Evolutionary conservation across 1,284 basidiomycete species (phyloP), one percentile per base, ranked within the genome.

Genomic region (Apiotrichum domesticum): DNA sequence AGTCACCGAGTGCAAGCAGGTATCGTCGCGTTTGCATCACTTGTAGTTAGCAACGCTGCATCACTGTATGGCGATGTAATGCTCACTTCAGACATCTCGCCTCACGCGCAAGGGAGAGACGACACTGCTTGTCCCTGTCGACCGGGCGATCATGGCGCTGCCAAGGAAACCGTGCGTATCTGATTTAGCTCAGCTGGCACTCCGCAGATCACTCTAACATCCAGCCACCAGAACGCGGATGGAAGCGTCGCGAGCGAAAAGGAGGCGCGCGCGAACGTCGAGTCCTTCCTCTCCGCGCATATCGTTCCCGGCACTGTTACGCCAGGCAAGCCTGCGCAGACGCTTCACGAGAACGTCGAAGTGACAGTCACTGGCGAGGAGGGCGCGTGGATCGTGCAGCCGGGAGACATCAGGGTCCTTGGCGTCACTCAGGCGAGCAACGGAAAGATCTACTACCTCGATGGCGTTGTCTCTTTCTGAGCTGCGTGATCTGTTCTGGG

Each of bases 91-190:
- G 63, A 68, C 61, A 4, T 47, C 49, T 9, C 57, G 63, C 51
- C 52, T 68, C 13, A 59, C 60, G 1, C 57, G 49, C 21, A 55
- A 57, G 29, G 64, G 64, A 37, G 50, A 58, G 33, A 72, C 70
- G n/a, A 77, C 75, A 0, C 55, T 77, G 34, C 59, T 77, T 32
- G 75, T 77, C 0, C 75, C 75, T 2, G 54, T 71, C 35, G 73
- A 77, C 53, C 63, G 64, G 37, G 73, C 72, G 0, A 68, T 77
- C 52, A 66, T 73, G 54, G 59, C 62, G 8, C 53, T 75, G 32
- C 56, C 68, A 6, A 59, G 63, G 32, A 77, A 75, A 56, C 75
- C 75, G 71, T 73, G 52, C 59, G 71, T 64, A 33, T 35, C 39
- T 47, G 6, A 13, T 32, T 6, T 13, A 35, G 14, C 10, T 15